Evolutionary conservation across 495 filamentous ascomycete genomes (phyloP), one percentile per base, ranked within the genome.

Genomic region (Aspergillus cristatus): DNA sequence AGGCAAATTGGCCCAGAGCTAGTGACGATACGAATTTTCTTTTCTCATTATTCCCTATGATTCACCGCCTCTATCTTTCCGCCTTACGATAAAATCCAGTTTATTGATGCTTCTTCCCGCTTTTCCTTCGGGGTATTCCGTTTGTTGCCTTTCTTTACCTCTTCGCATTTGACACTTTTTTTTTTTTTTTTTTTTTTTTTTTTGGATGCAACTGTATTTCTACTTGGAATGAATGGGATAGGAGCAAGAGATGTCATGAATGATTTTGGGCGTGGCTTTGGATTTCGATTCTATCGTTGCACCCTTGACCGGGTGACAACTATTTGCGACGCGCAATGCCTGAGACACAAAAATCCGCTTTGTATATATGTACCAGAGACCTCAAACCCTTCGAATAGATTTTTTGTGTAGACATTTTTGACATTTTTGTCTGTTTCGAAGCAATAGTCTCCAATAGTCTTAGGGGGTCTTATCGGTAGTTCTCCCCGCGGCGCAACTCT

Each of bases 1-100:
- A 24, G 20, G 4, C 20, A 24, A 24, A 24, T 48, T 47, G 31
- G 62, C 68, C 32, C 60, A 62, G 44, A 62, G 55, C 50, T 66
- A 53, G 46, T 46, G 20, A 53, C 42, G 37, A 37, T 51, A 35
- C 51, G 47, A 53, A 24, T 24, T 24, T 24, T 8, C 20, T 24
- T n/a, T n/a, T 24, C 20, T 24, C 8, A 8, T 4, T 24, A 8
- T 24, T 24, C 8, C 20, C 8, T 8, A 24, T 24, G n/a, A n/a
- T 24, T 24, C 8, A 8, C 4, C 20, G 4, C 20, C 8, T 24
- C 20, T 8, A 24, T 4, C 20, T 46, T 30, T 20, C 13, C 38
- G 39, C 41, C 30, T 46, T 37, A 54, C 35, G 50, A 54, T 41
- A 32, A 35, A 57, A 43, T 36, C 46, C 34, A 54, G 41, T 51